Base-by-base conservation (phyloP, 805 yeast species). In the Myxozyma monticola region DNA sequence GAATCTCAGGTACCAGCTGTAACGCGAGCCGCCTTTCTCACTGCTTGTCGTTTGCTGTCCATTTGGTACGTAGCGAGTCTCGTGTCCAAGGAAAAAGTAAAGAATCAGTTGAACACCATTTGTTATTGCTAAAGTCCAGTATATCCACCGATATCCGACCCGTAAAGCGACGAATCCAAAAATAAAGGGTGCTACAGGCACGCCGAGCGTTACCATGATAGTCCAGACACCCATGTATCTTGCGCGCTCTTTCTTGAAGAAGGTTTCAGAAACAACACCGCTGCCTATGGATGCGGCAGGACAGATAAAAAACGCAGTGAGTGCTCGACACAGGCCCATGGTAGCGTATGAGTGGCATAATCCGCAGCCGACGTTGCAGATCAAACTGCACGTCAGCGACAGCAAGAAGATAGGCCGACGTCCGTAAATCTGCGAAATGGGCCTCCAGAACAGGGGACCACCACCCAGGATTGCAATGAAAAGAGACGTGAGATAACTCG, bases 141-240 rank as follows among this genome's bases (percentile, higher is more conserved):
- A 53, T 2, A 53, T 37, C 57, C 57, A 53, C 29, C 45, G 43
- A 18, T 26, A 21, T 10, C 53, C 56, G 25, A 50, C 54, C 20
- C 42, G 43, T 10, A 50, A 33, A 6, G 35, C 48, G n/a, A 53
- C 54, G 34, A 54, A 52, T 7, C 59, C 59, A 38, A 48, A 40
- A 7, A 54, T 43, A 28, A 54, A 48, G 10, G 59, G 57, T 15
- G 56, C n/a, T 48, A 40, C 25, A 4, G 38, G 38, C 8, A 36
- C 38, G 8, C 38, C 38, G 3, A 36, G 38, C 2, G 38, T 36
- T 9, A 36, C 38, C 38, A 36, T 36, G 25, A 36, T 36, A 20
- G 59, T 37, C 59, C 59, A 54, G 36, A 38, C 31, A 9, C 59
- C 59, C 36, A 29, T 42, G 29, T 53, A 45, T 22, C 54, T 30